phyloP scores from a whole-genome alignment of 1,284 basidiomycete species.

The Ganoderma resinaceum region DNA sequence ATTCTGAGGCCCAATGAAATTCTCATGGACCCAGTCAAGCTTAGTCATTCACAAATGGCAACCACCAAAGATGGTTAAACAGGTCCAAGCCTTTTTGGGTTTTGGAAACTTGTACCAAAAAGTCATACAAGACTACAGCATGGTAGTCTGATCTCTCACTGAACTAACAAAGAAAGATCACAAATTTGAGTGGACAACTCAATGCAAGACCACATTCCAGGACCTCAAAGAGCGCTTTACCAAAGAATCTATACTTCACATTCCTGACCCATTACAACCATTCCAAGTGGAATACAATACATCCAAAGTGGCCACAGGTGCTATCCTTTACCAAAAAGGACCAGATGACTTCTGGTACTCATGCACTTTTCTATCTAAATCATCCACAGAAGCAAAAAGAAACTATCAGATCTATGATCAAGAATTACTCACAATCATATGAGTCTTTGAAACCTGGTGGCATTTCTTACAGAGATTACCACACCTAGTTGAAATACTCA shows the following conservation, averaged over 20 bases:
- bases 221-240: constrained; percentile 38
- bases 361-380: constrained; percentile 39
- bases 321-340: background rate
- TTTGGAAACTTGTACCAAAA: background rate
- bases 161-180: too few relatives aligned
- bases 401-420: constrained; percentile 59
- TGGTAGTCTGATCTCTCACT: too few relatives aligned
- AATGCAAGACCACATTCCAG: constrained; percentile 38
- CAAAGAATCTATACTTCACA: constrained; percentile 30
- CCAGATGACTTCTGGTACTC: constrained; percentile 33
- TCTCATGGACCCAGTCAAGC: too few relatives aligned
- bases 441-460: constrained; percentile 36
- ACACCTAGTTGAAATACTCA: too few relatives aligned
- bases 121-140: constrained; percentile 24
- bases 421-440: too few relatives aligned
- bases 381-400: constrained; percentile 37
- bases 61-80: too few relatives aligned
- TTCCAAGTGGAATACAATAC: constrained; percentile 34
- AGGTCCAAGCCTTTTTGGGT: too few relatives aligned
- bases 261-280: constrained; percentile 23
- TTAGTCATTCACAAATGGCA: too few relatives aligned
- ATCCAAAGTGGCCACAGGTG: constrained; percentile 15
- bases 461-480: too few relatives aligned
- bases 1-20: too few relatives aligned
- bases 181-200: constrained; percentile 32